These are phyloP conservation scores for Tulasnella sp. DNA, from an alignment of 768 basidiomycete genomes.

Conservation along the genomic window DNA sequence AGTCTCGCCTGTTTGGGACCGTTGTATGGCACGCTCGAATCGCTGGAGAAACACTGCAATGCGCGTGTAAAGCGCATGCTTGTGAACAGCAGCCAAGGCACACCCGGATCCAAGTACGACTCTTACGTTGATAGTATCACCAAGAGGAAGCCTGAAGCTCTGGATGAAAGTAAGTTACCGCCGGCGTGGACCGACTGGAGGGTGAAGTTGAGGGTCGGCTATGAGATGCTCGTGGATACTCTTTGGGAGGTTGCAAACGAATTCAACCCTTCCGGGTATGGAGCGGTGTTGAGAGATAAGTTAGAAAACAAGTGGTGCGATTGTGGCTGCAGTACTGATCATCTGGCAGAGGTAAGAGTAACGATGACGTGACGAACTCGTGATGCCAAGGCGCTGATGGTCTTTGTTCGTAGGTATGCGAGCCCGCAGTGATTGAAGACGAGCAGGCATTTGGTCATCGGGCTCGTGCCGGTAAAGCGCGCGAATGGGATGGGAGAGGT, in stretches of 20 bases:
- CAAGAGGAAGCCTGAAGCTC: not conserved
- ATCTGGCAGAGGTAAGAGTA: conserved; percentile 45
- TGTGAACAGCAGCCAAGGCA: not conserved
- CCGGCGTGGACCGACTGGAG: conserved; percentile 55
- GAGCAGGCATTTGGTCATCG: conserved; percentile 45
- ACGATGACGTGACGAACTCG: not conserved
- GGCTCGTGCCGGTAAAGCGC: conserved; percentile 53
- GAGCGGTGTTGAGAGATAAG: conserved; percentile 60
- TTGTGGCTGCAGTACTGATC: conserved; percentile 72
- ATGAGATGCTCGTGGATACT: conserved; percentile 54
- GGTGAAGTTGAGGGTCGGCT: conserved; percentile 52
- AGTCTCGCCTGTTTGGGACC: conserved; percentile 62
- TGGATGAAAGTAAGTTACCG: conserved; percentile 16
- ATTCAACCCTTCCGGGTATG: conserved; percentile 39
- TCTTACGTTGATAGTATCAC: conserved; percentile 7
- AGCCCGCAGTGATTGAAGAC: conserved; percentile 60
- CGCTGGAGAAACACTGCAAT: conserved; percentile 33
- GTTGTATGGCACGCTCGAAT: conserved; percentile 48
- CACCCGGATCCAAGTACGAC: not conserved
- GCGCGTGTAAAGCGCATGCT: conserved; percentile 2
- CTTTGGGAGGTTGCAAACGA: conserved; percentile 64
- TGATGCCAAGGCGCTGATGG: not conserved
- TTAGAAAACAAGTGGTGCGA: conserved; percentile 71
- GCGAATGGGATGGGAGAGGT: conserved; percentile 72
- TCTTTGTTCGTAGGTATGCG: conserved; percentile 44